A percentile compares a stretch with the other conserved stretches of the same genome.
Conservation (phyloP, 331 rosid species). For the Prunus yedoensis region DNA sequence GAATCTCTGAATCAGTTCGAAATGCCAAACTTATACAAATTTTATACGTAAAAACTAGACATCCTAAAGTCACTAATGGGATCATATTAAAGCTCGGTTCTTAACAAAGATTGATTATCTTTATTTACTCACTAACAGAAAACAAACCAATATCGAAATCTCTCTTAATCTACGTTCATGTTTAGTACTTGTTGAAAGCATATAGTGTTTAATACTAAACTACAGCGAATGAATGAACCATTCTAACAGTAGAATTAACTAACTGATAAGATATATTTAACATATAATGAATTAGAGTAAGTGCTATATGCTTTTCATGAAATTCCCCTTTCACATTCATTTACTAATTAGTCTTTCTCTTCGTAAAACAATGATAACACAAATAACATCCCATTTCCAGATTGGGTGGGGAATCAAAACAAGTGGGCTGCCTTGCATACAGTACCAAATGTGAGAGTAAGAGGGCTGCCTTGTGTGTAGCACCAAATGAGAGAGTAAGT, state of each 20-base stretch:
- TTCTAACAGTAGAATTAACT: not conserved
- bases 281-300: not conserved
- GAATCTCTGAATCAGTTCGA: constrained; percentile 29
- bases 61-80: not conserved
- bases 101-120: not conserved
- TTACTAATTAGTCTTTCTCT: not conserved
- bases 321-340: not conserved
- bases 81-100: not conserved
- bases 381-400: not conserved
- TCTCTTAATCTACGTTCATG: not conserved
- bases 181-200: not conserved
- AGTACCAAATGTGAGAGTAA: not conserved
- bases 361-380: not conserved
- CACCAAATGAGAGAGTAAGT: not conserved
- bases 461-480: not conserved
- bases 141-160: not conserved
- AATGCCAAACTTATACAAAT: not conserved
- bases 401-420: not conserved
- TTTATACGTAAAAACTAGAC: not conserved
- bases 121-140: not conserved
- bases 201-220: not conserved
- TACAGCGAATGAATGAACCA: not conserved
- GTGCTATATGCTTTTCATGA: not conserved
- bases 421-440: not conserved
- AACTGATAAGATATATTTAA: not conserved